Base-by-base conservation (phyloP, 331 rosid genomes). In the Pyracantha coccinea region DNA sequence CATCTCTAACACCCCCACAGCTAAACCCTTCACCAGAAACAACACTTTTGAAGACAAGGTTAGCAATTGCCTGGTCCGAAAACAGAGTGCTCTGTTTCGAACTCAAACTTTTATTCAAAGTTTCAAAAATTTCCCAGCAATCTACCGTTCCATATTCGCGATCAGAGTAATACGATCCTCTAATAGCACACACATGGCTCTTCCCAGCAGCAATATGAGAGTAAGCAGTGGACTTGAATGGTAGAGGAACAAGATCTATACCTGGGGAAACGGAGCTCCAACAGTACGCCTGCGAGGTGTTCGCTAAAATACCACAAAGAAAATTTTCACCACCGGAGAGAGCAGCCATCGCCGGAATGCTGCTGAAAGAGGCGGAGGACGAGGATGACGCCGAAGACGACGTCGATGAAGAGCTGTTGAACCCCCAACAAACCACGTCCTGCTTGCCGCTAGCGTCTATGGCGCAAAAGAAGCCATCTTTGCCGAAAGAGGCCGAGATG, bases 391-490 rank as follows among this genome's bases (percentile, higher is more conserved):
- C 61, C 8, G 88, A 78, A 21, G 85, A 73, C 4, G 85, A 79
- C 0, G 77, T 45, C 4, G 85, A 69, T 6, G 83, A 71, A 0
- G 91, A 83, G 38, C 72, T 70, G 83, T 90, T 88, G 41, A 85
- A 79, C 0, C 96, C 99, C 95, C 96, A 94, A 45, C 97, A 94
- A 17, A 94, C 81, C 7, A 92, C 88, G 15, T 78, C 79, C 78
- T 94, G 99, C 74, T 88, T 90, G 1, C 99, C 97, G 16, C 99
- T 89, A 0, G 99, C 99, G 24, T 91, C 97, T 53, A 94, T 90
- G 59, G 99, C 88, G 35, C 99, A 94, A 72, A 94, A 94, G 77
- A 94, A 73, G 25, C 93, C 87, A n/a, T 83, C 78, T 13, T 72
- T 44, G 8, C 97, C 96, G 8, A 85, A 87, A 1, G 99, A 90